phyloP scores from a whole-genome alignment of 2,329 filamentous ascomycete genomes.

The Cladobotryum protrusum region DNA sequence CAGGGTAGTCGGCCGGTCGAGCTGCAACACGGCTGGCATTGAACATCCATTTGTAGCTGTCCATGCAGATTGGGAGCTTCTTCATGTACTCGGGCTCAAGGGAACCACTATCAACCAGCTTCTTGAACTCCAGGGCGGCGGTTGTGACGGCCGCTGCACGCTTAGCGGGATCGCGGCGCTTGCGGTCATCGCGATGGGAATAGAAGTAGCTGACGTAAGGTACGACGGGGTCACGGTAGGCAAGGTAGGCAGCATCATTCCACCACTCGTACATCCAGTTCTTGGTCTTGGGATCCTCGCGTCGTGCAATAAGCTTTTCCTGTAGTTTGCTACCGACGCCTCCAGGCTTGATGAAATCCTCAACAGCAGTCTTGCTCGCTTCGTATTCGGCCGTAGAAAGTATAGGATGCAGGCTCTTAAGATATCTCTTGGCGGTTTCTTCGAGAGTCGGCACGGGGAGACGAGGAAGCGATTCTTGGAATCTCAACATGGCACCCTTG shows the following conservation, averaged over 20 bases:
- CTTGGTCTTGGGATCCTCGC: slow-evolving; percentile 72
- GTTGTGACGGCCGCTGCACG: slow-evolving; percentile 86
- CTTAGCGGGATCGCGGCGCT: slow-evolving; percentile 81
- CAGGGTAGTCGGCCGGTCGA: slow-evolving; percentile 71
- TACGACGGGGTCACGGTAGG: slow-evolving; percentile 89
- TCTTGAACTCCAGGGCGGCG: slow-evolving; percentile 87
- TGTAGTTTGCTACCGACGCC: slow-evolving; percentile 78
- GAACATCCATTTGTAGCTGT: slow-evolving; percentile 99
- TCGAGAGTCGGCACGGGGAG: slow-evolving; percentile 77
- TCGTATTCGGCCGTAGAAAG: slow-evolving; percentile 63
- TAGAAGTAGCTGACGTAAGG: slow-evolving; percentile 99
- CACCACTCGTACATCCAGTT: slow-evolving; percentile 99
- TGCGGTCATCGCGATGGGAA: slow-evolving; percentile 89
- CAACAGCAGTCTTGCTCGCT: slow-evolving; percentile 72
- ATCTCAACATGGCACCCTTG: slow-evolving; percentile 76
- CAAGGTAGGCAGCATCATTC: slow-evolving; percentile 90
- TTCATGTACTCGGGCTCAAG: slow-evolving; percentile 99
- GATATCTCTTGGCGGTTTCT: slow-evolving; percentile 73
- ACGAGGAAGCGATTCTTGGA: slow-evolving; percentile 75
- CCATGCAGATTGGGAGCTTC: slow-evolving; percentile 95
- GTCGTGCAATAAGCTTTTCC: slow-evolving; percentile 73
- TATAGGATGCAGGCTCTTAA: slow-evolving; percentile 72
- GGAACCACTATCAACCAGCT: slow-evolving; percentile 72
- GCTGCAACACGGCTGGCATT: slow-evolving; percentile 83
- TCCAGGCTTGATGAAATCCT: slow-evolving; percentile 83